A percentile compares a stretch with the other conserved stretches of the same genome.
Conservation (phyloP, 2,329 filamentous ascomycete species). For the Talaromyces sp. region DNA sequence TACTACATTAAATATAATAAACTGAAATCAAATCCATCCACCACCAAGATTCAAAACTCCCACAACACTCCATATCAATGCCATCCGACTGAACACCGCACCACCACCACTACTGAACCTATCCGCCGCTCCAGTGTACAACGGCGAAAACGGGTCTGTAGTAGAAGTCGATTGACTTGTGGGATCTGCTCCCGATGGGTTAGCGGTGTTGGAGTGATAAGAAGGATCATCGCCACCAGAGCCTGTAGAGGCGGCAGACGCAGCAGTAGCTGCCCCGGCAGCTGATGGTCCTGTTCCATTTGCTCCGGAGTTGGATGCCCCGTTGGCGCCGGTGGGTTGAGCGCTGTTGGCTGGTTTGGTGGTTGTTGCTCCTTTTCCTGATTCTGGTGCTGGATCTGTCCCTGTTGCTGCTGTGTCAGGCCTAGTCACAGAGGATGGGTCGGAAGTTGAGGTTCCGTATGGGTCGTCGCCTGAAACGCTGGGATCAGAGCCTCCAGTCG, state of each 20-base stretch:
- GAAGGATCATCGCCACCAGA: not conserved
- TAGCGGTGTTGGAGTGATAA: not conserved
- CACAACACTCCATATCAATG: not conserved
- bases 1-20: not conserved
- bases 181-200: not conserved
- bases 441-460: not conserved
- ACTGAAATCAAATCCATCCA: not conserved
- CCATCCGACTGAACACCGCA: not conserved
- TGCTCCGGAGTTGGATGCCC: not conserved
- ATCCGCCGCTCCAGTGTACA: not conserved
- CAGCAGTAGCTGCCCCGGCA: not conserved
- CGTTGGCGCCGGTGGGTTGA: not conserved
- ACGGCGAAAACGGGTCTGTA: not conserved
- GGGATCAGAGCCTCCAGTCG: not conserved
- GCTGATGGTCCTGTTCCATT: not conserved
- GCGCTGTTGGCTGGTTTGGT: not conserved
- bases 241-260: not conserved
- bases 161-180: not conserved
- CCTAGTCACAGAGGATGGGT: not conserved
- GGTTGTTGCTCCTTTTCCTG: not conserved
- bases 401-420: not conserved
- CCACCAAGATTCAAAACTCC: too few species aligned
- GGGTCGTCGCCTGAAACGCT: not conserved
- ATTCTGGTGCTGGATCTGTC: too few species aligned
- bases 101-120: not conserved